These are phyloP conservation scores for Verticillium nonalfalfae DNA, from an alignment of 2,329 filamentous ascomycete species.

Conservation along the genomic window DNA sequence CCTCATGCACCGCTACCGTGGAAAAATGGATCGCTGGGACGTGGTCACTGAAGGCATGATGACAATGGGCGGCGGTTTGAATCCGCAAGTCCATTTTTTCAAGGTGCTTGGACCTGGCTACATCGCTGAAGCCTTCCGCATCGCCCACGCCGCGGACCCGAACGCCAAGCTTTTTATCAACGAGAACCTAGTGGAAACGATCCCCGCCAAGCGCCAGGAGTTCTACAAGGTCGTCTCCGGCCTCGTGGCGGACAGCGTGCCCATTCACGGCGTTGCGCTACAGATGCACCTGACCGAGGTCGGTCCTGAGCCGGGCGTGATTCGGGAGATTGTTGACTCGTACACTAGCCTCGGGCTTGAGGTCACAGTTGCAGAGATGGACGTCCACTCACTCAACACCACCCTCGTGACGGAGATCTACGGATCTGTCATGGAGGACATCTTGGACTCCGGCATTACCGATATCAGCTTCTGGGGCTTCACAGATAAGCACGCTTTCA, in stretches of 20 bases:
- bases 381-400: conserved; percentile 40
- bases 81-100: conserved; percentile 52
- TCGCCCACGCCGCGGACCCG: conserved; percentile 61
- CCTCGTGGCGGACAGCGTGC: conserved; percentile 51
- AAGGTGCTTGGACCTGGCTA: conserved; percentile 63
- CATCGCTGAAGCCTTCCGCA: conserved; percentile 62
- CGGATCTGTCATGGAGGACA: conserved; percentile 49
- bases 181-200: conserved; percentile 58
- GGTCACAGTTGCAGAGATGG: conserved; percentile 60
- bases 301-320: conserved; percentile 1
- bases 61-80: conserved; percentile 51
- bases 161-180: conserved; percentile 68
- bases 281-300: conserved; percentile 6
- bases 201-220: conserved; percentile 41
- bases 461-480: conserved; percentile 60
- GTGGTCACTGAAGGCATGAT: conserved; percentile 58
- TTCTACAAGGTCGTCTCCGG: conserved; percentile 26
- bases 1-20: conserved; percentile 53
- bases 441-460: conserved; percentile 48
- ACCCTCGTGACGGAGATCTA: conserved; percentile 53
- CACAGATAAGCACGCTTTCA: conserved; percentile 34
- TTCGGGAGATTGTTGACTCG: conserved; percentile 1
- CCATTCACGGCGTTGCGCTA: conserved; percentile 54
- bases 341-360: conserved; percentile 44
- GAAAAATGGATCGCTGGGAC: conserved; percentile 57